Evolutionary conservation across 1,139 yeast species (phyloP).

Genomic region (Taphrina populina): DNA sequence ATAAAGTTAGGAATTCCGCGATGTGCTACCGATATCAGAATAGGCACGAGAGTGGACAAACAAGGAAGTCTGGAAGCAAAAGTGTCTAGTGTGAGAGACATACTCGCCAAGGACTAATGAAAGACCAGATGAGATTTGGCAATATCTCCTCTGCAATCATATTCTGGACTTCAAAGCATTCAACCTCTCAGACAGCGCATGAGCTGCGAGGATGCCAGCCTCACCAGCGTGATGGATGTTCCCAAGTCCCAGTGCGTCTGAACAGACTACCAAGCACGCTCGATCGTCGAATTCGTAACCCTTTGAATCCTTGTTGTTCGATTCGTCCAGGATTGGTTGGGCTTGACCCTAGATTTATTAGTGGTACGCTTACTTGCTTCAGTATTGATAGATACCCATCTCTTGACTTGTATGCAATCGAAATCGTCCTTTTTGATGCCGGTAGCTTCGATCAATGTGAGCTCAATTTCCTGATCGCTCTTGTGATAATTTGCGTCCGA

Average conservation of each 20-base stretch:
- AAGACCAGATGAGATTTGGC: not conserved
- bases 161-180: not conserved
- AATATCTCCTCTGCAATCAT: not conserved
- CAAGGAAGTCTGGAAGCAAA: slow-evolving; percentile 28
- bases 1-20: slow-evolving; percentile 30
- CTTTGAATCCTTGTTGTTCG: not conserved
- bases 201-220: slow-evolving; percentile 28
- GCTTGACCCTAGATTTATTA: slow-evolving; percentile 15
- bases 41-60: slow-evolving; percentile 32
- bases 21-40: slow-evolving; percentile 33
- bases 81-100: slow-evolving; percentile 14
- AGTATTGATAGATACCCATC: too few relatives aligned
- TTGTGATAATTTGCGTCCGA: slow-evolving; percentile 6
- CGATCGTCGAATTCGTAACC: not conserved
- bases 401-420: slow-evolving; percentile 20
- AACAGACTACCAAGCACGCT: slow-evolving; percentile 6
- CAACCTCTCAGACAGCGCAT: not conserved
- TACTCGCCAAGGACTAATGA: slow-evolving; percentile 5
- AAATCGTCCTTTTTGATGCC: not conserved
- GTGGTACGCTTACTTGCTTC: not conserved
- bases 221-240: slow-evolving; percentile 21
- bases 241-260: slow-evolving; percentile 26
- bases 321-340: not conserved
- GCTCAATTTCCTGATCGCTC: not conserved
- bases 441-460: not conserved